Evolutionary conservation across 768 basidiomycete genomes (phyloP), one percentile per base, ranked within the genome.

Genomic region (Collybia sp.): DNA sequence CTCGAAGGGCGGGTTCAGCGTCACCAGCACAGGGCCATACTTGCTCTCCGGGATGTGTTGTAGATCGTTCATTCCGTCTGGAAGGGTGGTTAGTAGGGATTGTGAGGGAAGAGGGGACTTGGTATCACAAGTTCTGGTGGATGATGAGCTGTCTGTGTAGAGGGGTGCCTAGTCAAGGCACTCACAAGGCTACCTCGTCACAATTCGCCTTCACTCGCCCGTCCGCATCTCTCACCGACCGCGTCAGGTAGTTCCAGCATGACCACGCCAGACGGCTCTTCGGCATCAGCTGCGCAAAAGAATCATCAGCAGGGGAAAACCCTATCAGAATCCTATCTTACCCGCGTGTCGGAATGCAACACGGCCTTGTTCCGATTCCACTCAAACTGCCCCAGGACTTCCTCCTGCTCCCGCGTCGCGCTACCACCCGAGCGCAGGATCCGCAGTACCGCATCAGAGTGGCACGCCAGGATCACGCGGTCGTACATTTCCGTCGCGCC

Each of bases 181-280:
- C 80, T 49, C 53, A 85, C 85, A 86, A 59, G 6, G 83, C 74
- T 12, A 87, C 79, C 31, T 73, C 69, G 50, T 85, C 73, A 5
- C 75, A 67, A 51, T 83, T 79, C 12, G 73, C 64, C 44, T 72
- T 67, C 49, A 60, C 48, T 12, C 52, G 45, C 2, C 75, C 72
- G 4, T 65, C 54, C 6, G 45, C 47, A 48, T 71, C 66, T 15
- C 63, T 44, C 13, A 61, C 56, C 13, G 76, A 79, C 31, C 62
- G 67, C 1, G 83, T 81, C n/a, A 88, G 61, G 58, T 85, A 88
- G 59, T 88, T 90, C 86, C 86, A 89, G 52, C 83, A 83, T 0
- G 84, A 82, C 82, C 86, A 89, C 0, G 83, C 84, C 10, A 66
- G 51, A 15, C 75, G 65, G 40, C 68, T 67, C 46, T 66, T 68